phyloP scores from a whole-genome alignment of 192 early-diverging fungal species.

The Hyaloraphidium curvatum region DNA sequence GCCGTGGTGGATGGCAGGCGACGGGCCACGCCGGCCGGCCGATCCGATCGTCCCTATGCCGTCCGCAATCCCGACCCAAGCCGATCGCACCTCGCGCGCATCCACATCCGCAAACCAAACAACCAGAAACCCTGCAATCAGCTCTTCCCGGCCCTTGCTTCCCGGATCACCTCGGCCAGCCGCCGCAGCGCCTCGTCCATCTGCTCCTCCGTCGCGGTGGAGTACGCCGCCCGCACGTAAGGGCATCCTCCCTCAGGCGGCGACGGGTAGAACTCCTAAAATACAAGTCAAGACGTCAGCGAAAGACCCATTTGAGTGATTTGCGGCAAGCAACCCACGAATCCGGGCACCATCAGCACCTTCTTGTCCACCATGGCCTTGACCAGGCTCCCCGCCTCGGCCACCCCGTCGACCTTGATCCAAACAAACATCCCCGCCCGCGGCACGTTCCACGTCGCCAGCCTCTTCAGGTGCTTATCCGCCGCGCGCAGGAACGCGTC shows the following conservation, averaged over 20 bases:
- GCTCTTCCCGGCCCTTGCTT: not conserved
- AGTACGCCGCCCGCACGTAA: conserved; percentile 48
- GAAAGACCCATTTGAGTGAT: conserved; percentile 19
- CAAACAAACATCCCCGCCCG: conserved; percentile 86
- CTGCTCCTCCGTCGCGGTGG: conserved; percentile 34
- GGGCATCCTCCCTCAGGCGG: conserved; percentile 23
- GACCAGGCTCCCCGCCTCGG: conserved; percentile 35
- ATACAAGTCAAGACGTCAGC: conserved; percentile 5
- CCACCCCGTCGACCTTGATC: conserved; percentile 34
- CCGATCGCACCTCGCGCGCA: too few relatives aligned
- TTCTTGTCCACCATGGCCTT: conserved; percentile 41
- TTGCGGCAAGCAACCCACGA: conserved; percentile 24
- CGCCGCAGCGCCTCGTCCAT: conserved; percentile 42
- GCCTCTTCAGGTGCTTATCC: conserved; percentile 31
- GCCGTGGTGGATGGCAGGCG: too few relatives aligned
- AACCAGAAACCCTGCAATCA: too few relatives aligned
- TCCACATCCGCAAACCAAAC: too few relatives aligned
- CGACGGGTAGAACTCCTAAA: too few relatives aligned
- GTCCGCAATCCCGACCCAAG: too few relatives aligned
- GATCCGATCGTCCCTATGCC: too few relatives aligned
- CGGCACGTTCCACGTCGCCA: conserved; percentile 32
- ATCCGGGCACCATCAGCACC: conserved; percentile 52
- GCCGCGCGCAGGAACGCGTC: conserved; percentile 45
- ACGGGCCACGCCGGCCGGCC: too few relatives aligned
- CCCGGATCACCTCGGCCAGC: conserved; percentile 28